These are phyloP conservation scores for Saccharomycopsis lassenensis DNA, from an alignment of 805 yeast genomes.

Conservation along the genomic window DNA sequence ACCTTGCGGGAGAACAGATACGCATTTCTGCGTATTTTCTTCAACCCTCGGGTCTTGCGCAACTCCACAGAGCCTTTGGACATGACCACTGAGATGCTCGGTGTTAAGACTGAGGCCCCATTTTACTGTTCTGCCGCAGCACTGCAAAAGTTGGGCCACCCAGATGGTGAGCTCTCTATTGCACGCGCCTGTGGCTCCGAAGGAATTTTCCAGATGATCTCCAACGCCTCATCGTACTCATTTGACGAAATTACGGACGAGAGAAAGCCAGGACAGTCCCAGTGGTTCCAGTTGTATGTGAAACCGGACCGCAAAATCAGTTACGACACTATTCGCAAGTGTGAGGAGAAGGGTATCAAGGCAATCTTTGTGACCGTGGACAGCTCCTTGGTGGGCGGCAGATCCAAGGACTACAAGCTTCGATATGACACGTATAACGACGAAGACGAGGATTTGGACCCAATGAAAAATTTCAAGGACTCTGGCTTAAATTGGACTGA, in stretches of 20 bases:
- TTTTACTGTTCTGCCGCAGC: constrained; percentile 90
- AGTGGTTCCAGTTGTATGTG: constrained; percentile 81
- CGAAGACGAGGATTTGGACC: too few relatives aligned
- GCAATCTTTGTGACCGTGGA: constrained; percentile 85
- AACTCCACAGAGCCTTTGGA: constrained; percentile 30
- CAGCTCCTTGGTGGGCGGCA: constrained; percentile 82
- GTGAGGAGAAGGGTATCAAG: constrained; percentile 61
- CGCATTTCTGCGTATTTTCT: constrained; percentile 31
- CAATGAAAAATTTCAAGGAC: constrained; percentile 68
- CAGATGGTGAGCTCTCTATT: constrained; percentile 81
- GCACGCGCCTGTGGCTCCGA: constrained; percentile 73
- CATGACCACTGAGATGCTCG: constrained; percentile 40
- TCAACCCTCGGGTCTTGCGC: constrained; percentile 34
- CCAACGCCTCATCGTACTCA: constrained; percentile 81
- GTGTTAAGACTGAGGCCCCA: constrained; percentile 57
- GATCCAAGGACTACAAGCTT: constrained; percentile 64
- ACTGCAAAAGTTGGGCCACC: constrained; percentile 79
- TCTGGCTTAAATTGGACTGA: constrained; percentile 57
- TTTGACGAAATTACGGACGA: constrained; percentile 75
- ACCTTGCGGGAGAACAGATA: constrained; percentile 33
- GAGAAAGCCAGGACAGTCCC: constrained; percentile 54
- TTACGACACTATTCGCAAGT: constrained; percentile 47
- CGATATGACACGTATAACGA: constrained; percentile 17
- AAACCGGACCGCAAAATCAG: constrained; percentile 63
- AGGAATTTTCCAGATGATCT: constrained; percentile 75